Evolutionary conservation across 352 stramenopile genomes (phyloP).

Genomic region (Pythium coloratum): DNA sequence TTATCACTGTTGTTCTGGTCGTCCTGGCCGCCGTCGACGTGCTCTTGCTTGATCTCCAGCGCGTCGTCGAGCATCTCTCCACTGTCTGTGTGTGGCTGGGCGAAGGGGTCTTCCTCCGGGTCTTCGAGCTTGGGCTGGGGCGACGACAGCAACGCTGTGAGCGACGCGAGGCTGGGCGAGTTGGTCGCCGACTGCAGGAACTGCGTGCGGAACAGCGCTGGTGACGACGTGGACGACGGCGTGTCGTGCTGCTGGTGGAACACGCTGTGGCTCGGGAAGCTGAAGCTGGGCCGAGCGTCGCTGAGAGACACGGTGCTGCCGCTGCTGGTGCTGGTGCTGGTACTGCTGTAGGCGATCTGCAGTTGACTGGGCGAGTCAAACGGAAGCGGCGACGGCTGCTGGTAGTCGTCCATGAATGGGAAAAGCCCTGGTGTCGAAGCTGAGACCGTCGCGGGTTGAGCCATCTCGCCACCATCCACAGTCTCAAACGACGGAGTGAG

Average conservation of each 20-base stretch:
- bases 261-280: conserved; percentile 12
- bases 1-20: conserved; percentile 1
- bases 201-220: conserved; percentile 14
- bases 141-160: conserved; percentile 11
- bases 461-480: not conserved
- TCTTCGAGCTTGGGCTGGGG: not conserved
- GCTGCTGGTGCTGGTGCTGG: not conserved
- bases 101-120: not conserved
- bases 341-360: not conserved
- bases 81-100: not conserved
- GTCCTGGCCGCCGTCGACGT: not conserved
- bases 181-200: not conserved
- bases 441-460: not conserved
- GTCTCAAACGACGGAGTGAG: not conserved
- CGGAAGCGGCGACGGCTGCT: not conserved
- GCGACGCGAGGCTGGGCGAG: conserved; percentile 12
- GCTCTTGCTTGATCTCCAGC: not conserved
- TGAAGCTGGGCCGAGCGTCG: conserved; percentile 11
- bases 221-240: not conserved
- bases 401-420: not conserved
- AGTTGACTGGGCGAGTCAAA: not conserved
- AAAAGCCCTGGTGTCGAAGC: not conserved
- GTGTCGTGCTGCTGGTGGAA: conserved; percentile 14
- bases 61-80: not conserved
- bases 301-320: not conserved